phyloP scores from a whole-genome alignment of 2,329 filamentous ascomycete genomes.

The Neocatenulostroma microsporum region DNA sequence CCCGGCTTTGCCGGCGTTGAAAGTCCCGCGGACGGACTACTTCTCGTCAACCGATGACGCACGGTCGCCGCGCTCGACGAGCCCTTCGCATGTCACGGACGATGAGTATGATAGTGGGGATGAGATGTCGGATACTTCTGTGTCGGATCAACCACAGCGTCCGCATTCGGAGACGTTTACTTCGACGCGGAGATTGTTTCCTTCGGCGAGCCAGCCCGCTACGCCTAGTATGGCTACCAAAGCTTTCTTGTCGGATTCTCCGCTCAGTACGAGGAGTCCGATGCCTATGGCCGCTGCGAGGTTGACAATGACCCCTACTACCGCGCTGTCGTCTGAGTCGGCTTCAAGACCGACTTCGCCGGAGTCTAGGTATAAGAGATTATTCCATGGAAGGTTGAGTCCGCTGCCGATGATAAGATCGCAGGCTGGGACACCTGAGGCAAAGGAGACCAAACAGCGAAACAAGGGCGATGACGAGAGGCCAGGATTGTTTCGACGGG shows the following conservation, averaged over 20 bases:
- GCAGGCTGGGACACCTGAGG: slow-evolving; percentile 7
- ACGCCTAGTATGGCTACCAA: slow-evolving; percentile 16
- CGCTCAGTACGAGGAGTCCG: slow-evolving; percentile 4
- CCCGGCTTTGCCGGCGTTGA: no score
- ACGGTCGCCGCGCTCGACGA: slow-evolving; percentile 1
- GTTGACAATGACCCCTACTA: slow-evolving; percentile 4
- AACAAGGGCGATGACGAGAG: slow-evolving; percentile 2
- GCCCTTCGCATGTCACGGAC: slow-evolving; percentile 3
- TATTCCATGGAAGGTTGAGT: slow-evolving; percentile 29
- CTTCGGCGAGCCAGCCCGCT: slow-evolving; percentile 22
- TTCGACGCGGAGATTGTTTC: slow-evolving; percentile 12
- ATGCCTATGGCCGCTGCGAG: neutral
- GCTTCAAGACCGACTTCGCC: slow-evolving; percentile 32
- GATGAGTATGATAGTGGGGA: slow-evolving; percentile 4
- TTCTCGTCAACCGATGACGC: slow-evolving; percentile 9
- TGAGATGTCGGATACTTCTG: slow-evolving; percentile 4
- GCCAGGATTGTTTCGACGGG: slow-evolving; percentile 1
- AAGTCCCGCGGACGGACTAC: no score
- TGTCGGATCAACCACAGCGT: slow-evolving; percentile 27
- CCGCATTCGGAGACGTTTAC: slow-evolving; percentile 22
- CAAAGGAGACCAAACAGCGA: no score
- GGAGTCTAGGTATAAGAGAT: slow-evolving; percentile 34
- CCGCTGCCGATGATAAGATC: slow-evolving; percentile 9
- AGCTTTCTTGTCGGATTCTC: slow-evolving; percentile 5
- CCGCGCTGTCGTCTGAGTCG: neutral